These are phyloP conservation scores for Neostapfia colusana DNA, from an alignment of 176 grass and related monocot species.

Conservation along the genomic window DNA sequence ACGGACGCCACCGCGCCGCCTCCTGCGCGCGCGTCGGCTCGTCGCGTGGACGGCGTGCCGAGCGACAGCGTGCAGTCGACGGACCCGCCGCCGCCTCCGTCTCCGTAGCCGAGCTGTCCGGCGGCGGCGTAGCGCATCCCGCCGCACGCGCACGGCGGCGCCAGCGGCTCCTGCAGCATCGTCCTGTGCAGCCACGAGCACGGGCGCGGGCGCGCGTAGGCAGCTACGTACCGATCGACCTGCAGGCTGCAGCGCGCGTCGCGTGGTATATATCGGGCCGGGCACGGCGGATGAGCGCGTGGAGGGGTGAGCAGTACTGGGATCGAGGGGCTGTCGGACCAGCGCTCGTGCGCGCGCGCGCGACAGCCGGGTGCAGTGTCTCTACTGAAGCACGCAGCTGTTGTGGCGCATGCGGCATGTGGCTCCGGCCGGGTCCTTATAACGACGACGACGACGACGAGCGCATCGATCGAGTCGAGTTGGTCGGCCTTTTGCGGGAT, in stretches of 20 bases:
- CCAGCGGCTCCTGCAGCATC: constrained; percentile 51
- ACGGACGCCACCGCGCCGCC: neutral
- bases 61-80: constrained; percentile 89
- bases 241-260: neutral
- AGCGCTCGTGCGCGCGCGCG: neutral
- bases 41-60: constrained; percentile 71
- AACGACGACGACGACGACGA: constrained; percentile 5
- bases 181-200: neutral
- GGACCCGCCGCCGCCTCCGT: neutral
- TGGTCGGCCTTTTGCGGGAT: neutral
- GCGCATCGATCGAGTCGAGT: neutral
- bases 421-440: constrained; percentile 24
- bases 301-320: no score
- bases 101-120: constrained; percentile 2
- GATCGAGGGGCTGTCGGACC: constrained; percentile 51
- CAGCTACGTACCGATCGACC: no score
- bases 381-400: neutral
- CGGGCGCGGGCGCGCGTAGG: no score
- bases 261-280: constrained; percentile 7
- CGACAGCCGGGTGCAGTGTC: neutral
- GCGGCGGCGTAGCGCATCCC: constrained; percentile 42
- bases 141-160: constrained; percentile 53
- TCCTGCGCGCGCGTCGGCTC: constrained; percentile 18
- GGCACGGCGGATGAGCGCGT: neutral
- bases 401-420: constrained; percentile 25